Percentiles rank a stretch among this genome's conserved stretches.
phyloP scores from a whole-genome alignment of 768 basidiomycete species.

The Amanita inopinata region DNA sequence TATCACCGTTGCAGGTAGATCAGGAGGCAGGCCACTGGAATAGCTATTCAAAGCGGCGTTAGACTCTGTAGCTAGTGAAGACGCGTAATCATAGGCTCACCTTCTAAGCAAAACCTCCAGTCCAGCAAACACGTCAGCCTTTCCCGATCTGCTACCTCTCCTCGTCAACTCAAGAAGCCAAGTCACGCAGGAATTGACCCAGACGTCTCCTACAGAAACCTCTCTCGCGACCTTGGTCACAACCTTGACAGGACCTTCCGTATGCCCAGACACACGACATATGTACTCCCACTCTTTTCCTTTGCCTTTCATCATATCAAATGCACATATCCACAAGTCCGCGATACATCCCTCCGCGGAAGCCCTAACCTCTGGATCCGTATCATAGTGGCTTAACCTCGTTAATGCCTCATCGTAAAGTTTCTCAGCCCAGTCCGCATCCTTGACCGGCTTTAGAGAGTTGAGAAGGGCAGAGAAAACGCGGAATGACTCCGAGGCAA shows the following conservation, averaged over 20 bases:
- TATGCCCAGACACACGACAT: slow-evolving; percentile 59
- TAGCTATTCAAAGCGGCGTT: slow-evolving; percentile 20
- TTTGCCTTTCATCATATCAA: slow-evolving; percentile 56
- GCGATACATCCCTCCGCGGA: slow-evolving; percentile 78
- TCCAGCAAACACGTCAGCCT: slow-evolving; percentile 71
- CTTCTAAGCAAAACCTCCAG: slow-evolving; percentile 63
- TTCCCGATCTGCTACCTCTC: slow-evolving; percentile 72
- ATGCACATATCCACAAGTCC: slow-evolving; percentile 81
- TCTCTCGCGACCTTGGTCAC: slow-evolving; percentile 77
- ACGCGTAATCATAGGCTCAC: slow-evolving; percentile 23
- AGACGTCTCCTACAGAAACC: slow-evolving; percentile 59
- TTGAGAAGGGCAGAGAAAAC: slow-evolving; percentile 78
- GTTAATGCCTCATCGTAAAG: slow-evolving; percentile 69
- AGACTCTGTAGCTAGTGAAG: background rate
- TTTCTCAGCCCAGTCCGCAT: slow-evolving; percentile 54
- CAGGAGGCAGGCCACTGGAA: slow-evolving; percentile 35
- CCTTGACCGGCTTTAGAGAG: slow-evolving; percentile 59
- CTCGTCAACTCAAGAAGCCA: slow-evolving; percentile 68
- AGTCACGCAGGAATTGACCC: slow-evolving; percentile 74
- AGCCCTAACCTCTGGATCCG: slow-evolving; percentile 83
- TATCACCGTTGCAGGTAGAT: slow-evolving; percentile 54
- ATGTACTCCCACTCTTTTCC: slow-evolving; percentile 76
- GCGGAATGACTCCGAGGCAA: slow-evolving; percentile 82
- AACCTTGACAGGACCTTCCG: slow-evolving; percentile 69
- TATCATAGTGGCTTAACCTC: slow-evolving; percentile 69